These are phyloP conservation scores for Lentinula detonsa DNA, from an alignment of 768 basidiomycete genomes.

Conservation along the genomic window DNA sequence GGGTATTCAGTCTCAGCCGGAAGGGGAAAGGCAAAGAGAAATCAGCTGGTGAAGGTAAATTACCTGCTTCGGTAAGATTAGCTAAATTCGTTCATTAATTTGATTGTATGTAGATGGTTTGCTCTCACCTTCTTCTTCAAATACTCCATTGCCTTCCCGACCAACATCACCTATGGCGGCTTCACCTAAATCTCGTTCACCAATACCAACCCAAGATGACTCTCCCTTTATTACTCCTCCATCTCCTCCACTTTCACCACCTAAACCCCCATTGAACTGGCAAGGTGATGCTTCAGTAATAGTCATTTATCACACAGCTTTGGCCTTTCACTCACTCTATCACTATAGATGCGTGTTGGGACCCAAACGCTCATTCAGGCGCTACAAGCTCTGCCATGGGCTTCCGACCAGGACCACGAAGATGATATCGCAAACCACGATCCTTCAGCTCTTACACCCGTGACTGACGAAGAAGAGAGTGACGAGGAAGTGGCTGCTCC, in stretches of 20 bases:
- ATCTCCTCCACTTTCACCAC: conserved; percentile 46
- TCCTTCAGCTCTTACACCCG: conserved; percentile 24
- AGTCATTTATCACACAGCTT: conserved; percentile 7
- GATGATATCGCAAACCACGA: conserved; percentile 45
- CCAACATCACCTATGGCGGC: conserved; percentile 20
- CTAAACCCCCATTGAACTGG: conserved; percentile 41
- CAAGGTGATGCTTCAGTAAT: conserved; percentile 65
- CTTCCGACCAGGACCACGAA: conserved; percentile 61
- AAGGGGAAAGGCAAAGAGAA: conserved; percentile 46
- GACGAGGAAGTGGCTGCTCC: conserved; percentile 43
- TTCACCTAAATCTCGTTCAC: neutral
- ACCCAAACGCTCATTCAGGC: conserved; percentile 89
- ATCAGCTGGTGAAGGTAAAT: conserved; percentile 19
- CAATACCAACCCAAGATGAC: conserved; percentile 30
- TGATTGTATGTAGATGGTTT: neutral
- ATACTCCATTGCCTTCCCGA: conserved; percentile 17
- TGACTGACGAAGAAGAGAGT: conserved; percentile 45
- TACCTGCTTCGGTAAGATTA: conserved; percentile 17
- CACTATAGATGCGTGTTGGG: conserved; percentile 70
- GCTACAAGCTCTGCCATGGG: conserved; percentile 79
- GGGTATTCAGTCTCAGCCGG: conserved; percentile 50
- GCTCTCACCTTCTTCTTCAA: conserved; percentile 16
- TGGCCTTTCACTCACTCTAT: conserved; percentile 7
- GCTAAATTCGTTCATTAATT: neutral
- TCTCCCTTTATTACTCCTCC: conserved; percentile 71